These are phyloP conservation scores for Spirogloea muscicola DNA, from an alignment of 139 green algal species.

Conservation along the genomic window DNA sequence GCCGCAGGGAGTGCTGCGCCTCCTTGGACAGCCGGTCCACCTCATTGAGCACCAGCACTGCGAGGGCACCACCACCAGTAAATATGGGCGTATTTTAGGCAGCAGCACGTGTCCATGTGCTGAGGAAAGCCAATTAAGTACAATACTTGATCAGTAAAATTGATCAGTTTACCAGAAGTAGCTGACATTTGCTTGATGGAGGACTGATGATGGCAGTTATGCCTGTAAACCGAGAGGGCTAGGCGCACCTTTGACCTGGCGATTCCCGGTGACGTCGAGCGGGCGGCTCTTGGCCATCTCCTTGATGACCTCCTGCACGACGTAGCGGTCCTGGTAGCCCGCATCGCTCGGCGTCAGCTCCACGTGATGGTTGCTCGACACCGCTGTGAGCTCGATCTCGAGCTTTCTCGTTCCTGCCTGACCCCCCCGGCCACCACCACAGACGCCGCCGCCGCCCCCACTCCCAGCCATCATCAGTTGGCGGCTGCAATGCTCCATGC, in stretches of 20 bases:
- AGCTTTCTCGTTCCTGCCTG: constrained; percentile 65
- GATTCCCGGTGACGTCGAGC: constrained; percentile 65
- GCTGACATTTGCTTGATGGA: neutral
- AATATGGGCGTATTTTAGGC: neutral
- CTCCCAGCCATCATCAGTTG: neutral
- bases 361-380: constrained; percentile 83
- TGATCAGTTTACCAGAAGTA: neutral
- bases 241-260: constrained; percentile 62
- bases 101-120: neutral
- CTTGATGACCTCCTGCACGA: constrained; percentile 95
- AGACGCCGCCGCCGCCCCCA: neutral
- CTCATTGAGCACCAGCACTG: constrained; percentile 89
- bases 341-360: constrained; percentile 93
- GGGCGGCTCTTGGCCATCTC: constrained; percentile 89
- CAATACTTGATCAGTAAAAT: neutral
- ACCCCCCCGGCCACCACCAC: neutral
- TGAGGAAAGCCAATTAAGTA: neutral
- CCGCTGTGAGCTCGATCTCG: constrained; percentile 92
- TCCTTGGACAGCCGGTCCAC: constrained; percentile 83
- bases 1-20: constrained; percentile 85
- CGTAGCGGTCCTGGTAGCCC: constrained; percentile 88
- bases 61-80: neutral
- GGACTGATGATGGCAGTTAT: constrained; percentile 15
- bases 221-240: neutral
- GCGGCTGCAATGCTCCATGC: neutral